Percentiles rank a stretch among this genome's conserved stretches.
phyloP scores from a whole-genome alignment of 768 basidiomycete genomes.

The Mrakia hoshinonis region DNA sequence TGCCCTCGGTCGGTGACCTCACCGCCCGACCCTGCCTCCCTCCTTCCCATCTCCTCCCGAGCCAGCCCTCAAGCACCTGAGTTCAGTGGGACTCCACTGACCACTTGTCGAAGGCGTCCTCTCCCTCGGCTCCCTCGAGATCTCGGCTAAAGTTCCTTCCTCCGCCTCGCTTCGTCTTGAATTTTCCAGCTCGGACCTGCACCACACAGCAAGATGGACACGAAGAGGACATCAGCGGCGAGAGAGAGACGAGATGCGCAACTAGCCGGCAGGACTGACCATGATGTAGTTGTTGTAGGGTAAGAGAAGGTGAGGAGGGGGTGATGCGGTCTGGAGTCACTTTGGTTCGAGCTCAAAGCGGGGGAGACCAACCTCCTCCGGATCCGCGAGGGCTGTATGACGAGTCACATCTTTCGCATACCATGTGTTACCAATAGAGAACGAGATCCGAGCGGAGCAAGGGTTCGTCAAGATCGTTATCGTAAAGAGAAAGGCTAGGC shows the following conservation, averaged over 20 bases:
- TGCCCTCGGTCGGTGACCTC: background rate
- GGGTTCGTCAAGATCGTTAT: background rate
- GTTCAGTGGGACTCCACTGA: background rate
- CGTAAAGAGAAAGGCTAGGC: background rate
- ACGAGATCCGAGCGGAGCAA: too few relatives aligned
- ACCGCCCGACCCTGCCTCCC: background rate
- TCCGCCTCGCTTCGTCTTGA: constrained; percentile 30
- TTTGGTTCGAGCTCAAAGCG: too few relatives aligned
- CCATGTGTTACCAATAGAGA: too few relatives aligned
- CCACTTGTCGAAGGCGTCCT: constrained; percentile 31
- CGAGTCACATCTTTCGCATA: too few relatives aligned
- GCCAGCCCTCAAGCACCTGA: background rate
- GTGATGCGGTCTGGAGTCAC: too few relatives aligned
- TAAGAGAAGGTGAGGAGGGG: too few relatives aligned
- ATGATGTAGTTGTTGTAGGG: too few relatives aligned
- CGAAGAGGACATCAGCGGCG: background rate
- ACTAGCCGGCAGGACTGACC: too few relatives aligned
- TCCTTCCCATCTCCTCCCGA: background rate
- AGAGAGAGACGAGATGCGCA: background rate
- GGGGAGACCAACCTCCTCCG: too few relatives aligned
- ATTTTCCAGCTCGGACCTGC: constrained; percentile 29
- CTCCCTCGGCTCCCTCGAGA: constrained; percentile 26
- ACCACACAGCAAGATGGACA: background rate
- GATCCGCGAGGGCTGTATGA: too few relatives aligned
- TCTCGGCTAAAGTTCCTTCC: constrained; percentile 28